phyloP scores from a whole-genome alignment of 2,329 filamentous ascomycete genomes.

The Biscogniauxia mediterranea region DNA sequence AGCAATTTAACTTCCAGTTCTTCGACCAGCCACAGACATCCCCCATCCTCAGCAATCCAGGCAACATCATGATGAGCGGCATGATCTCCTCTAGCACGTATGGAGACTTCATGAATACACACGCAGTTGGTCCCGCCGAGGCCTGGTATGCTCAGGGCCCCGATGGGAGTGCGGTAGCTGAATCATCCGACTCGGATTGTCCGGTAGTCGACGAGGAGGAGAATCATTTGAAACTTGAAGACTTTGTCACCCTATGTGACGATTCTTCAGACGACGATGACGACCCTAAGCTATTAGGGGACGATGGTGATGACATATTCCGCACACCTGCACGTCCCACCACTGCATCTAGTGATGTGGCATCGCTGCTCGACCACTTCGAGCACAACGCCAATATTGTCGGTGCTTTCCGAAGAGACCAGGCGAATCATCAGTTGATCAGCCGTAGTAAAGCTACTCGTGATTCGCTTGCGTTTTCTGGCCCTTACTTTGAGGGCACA shows the following conservation, averaged over 20 bases:
- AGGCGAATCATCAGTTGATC: constrained; percentile 60
- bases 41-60: constrained; percentile 64
- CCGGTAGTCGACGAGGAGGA: constrained; percentile 65
- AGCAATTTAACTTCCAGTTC: constrained; percentile 52
- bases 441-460: constrained; percentile 59
- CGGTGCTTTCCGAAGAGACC: constrained; percentile 73
- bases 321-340: constrained; percentile 51
- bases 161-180: constrained; percentile 50
- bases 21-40: constrained; percentile 40
- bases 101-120: constrained; percentile 58
- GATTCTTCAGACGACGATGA: constrained; percentile 58
- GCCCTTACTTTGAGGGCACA: constrained; percentile 58
- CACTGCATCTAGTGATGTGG: constrained; percentile 48
- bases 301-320: constrained; percentile 42
- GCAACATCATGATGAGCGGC: constrained; percentile 76
- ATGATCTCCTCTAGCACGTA: constrained; percentile 60
- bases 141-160: constrained; percentile 71
- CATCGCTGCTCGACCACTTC: constrained; percentile 63
- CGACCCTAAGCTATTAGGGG: constrained; percentile 41
- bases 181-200: constrained; percentile 45
- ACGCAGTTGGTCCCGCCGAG: constrained; percentile 70
- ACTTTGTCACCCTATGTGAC: constrained; percentile 69
- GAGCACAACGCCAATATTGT: constrained; percentile 67
- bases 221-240: constrained; percentile 62
- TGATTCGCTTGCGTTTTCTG: constrained; percentile 61